phyloP scores from a whole-genome alignment of 2,329 filamentous ascomycete genomes.

The Fusarium sulawesiense region DNA sequence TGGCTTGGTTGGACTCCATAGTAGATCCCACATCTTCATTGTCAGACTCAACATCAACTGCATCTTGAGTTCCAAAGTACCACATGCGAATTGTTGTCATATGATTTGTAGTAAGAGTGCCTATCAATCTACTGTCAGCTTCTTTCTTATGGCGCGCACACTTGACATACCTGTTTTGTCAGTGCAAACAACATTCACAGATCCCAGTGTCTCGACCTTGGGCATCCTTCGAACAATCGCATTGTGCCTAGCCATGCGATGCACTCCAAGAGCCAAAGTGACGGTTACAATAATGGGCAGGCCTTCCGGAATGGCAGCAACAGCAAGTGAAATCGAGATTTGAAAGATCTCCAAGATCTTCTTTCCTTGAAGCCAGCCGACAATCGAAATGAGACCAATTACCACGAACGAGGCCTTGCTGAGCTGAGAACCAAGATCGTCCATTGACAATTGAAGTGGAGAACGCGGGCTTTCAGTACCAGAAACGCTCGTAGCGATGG shows the following conservation, averaged over 20 bases:
- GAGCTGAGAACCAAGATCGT: constrained; percentile 93
- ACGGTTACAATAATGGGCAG: constrained; percentile 98
- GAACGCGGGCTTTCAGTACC: constrained; percentile 96
- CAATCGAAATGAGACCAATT: constrained; percentile 90
- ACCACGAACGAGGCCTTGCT: constrained; percentile 97
- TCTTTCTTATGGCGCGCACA: not conserved
- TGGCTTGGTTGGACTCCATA: constrained; percentile 72
- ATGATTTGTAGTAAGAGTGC: constrained; percentile 95
- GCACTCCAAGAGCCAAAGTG: constrained; percentile 91
- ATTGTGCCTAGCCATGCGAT: constrained; percentile 94
- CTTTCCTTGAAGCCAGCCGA: constrained; percentile 91
- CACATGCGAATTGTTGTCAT: constrained; percentile 98
- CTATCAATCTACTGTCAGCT: constrained; percentile 53
- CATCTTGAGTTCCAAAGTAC: constrained; percentile 79
- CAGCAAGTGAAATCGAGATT: constrained; percentile 94
- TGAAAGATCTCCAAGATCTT: constrained; percentile 94
- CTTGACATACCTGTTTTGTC: constrained; percentile 83
- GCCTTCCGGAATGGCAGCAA: constrained; percentile 95
- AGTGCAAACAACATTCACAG: constrained; percentile 99
- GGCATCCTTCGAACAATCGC: constrained; percentile 96
- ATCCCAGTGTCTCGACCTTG: constrained; percentile 96
- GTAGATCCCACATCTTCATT: constrained; percentile 65
- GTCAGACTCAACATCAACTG: constrained; percentile 65
- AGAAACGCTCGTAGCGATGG: constrained; percentile 92
- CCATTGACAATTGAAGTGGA: constrained; percentile 95